These are phyloP conservation scores for Talaromyces borbonicus DNA, from an alignment of 495 filamentous ascomycete genomes.

Conservation along the genomic window DNA sequence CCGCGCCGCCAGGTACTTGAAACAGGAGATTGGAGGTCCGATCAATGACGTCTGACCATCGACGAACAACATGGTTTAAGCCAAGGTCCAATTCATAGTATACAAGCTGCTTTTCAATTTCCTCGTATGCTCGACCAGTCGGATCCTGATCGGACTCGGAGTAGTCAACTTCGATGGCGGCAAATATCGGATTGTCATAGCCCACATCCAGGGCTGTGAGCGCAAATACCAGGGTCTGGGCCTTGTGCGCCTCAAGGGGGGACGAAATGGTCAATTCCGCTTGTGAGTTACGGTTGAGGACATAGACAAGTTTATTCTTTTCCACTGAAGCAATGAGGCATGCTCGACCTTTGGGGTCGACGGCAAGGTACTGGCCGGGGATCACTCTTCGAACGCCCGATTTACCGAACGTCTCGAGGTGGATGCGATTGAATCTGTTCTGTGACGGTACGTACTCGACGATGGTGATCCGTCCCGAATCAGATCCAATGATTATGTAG, in stretches of 20 bases:
- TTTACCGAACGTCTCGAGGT: constrained; percentile 96
- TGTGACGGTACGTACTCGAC: constrained; percentile 83
- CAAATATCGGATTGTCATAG: constrained; percentile 94
- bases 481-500: constrained; percentile 90
- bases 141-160: constrained; percentile 85
- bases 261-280: constrained; percentile 94
- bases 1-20: constrained; percentile 87
- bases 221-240: constrained; percentile 85
- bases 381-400: constrained; percentile 91
- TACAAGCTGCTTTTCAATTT: constrained; percentile 80
- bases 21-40: constrained; percentile 83
- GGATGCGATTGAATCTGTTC: constrained; percentile 81
- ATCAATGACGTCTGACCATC: constrained; percentile 90
- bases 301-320: constrained; percentile 99
- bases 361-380: constrained; percentile 88
- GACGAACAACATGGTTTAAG: constrained; percentile 91
- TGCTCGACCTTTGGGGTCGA: constrained; percentile 90
- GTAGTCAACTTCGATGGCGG: constrained; percentile 89
- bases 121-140: constrained; percentile 68
- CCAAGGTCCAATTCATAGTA: constrained; percentile 97
- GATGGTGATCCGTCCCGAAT: constrained; percentile 90
- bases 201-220: constrained; percentile 84
- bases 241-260: constrained; percentile 92
- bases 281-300: constrained; percentile 90
- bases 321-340: constrained; percentile 89